A percentile compares a stretch with the other conserved stretches of the same genome.
Conservation (phyloP, 1,284 basidiomycete species). For the Malassezia equina region DNA sequence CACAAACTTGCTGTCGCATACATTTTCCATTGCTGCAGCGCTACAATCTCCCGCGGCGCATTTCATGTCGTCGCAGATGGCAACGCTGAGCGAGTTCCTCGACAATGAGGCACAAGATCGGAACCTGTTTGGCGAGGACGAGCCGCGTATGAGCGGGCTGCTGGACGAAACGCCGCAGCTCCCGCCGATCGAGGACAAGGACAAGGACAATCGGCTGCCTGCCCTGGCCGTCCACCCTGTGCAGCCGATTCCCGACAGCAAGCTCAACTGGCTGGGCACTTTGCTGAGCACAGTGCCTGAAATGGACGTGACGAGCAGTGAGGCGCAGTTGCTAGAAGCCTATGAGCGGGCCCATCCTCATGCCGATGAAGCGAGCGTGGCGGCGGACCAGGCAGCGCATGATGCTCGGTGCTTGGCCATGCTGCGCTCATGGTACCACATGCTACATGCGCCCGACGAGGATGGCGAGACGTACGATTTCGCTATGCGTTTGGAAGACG, state of each 20-base stretch:
- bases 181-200: slow-evolving; percentile 28
- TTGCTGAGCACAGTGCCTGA: slow-evolving; percentile 35
- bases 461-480: slow-evolving; percentile 31
- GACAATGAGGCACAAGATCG: slow-evolving; percentile 28
- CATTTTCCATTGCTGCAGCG: slow-evolving; percentile 29
- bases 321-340: slow-evolving; percentile 19
- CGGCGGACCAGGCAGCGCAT: slow-evolving; percentile 23
- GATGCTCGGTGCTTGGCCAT: slow-evolving; percentile 24
- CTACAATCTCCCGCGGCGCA: slow-evolving; percentile 30
- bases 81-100: slow-evolving; percentile 30
- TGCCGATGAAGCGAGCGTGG: slow-evolving; percentile 15
- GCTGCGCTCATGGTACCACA: slow-evolving; percentile 30
- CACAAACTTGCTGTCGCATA: slow-evolving; percentile 31
- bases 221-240: slow-evolving; percentile 26
- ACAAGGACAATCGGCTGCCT: slow-evolving; percentile 23
- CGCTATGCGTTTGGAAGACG: slow-evolving; percentile 23
- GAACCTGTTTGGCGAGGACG: slow-evolving; percentile 26
- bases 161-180: neutral
- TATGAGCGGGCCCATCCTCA: slow-evolving; percentile 17
- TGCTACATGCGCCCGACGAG: slow-evolving; percentile 27
- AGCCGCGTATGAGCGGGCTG: slow-evolving; percentile 13
- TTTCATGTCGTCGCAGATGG: slow-evolving; percentile 29
- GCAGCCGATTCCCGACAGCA: slow-evolving; percentile 27
- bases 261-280: slow-evolving; percentile 34
- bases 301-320: slow-evolving; percentile 22